Conservation (phyloP, 495 filamentous ascomycete genomes). For the Xylaria cubensis region DNA sequence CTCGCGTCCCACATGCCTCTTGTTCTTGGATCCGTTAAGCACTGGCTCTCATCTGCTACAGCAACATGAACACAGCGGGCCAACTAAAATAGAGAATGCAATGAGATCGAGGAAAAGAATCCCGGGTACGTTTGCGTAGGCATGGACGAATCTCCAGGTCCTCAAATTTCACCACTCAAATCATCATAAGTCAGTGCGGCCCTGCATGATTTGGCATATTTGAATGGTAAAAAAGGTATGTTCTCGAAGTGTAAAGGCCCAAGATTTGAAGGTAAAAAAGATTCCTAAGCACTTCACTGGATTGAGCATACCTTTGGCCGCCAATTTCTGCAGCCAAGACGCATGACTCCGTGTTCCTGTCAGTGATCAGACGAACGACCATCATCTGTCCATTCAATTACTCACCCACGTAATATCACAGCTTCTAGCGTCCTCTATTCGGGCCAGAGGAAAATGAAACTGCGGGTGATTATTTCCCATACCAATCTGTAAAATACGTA, state of each 20-base stretch:
- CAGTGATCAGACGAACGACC: neutral
- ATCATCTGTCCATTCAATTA: neutral
- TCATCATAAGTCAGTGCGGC: neutral
- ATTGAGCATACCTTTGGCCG: neutral
- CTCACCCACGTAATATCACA: neutral
- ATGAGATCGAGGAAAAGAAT: neutral
- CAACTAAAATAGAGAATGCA: neutral
- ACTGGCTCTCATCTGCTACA: neutral
- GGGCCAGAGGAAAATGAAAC: slow-evolving; percentile 7
- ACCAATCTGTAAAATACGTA: neutral
- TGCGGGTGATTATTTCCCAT: slow-evolving; percentile 3
- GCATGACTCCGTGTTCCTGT: neutral
- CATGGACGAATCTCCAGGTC: neutral
- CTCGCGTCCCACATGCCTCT: slow-evolving; percentile 13
- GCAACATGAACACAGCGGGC: neutral
- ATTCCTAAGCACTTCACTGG: neutral
- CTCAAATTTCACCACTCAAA: neutral
- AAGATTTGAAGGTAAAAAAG: neutral
- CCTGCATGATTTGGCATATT: neutral
- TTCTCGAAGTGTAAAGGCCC: neutral
- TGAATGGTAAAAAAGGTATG: neutral
- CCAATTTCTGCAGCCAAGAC: neutral
- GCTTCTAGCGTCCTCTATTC: neutral
- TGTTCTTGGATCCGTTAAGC: slow-evolving; percentile 20
- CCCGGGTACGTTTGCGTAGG: slow-evolving; percentile 12